phyloP scores from a whole-genome alignment of 768 basidiomycete species.

The Lactarius trivialis region DNA sequence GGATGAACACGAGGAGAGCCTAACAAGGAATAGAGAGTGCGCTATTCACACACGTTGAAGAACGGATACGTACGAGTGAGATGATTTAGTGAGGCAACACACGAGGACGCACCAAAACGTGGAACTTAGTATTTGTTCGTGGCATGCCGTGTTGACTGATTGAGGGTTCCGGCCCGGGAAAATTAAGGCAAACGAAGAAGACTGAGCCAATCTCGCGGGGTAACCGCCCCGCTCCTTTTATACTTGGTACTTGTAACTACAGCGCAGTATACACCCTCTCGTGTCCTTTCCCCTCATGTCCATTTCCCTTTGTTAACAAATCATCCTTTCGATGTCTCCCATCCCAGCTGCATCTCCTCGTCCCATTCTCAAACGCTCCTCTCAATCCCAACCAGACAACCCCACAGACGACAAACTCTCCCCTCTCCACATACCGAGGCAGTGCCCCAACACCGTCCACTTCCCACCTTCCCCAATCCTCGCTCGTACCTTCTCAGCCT shows the following conservation, averaged over 20 bases:
- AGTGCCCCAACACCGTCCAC: constrained; percentile 35
- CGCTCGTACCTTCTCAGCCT: constrained; percentile 36
- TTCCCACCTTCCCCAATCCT: constrained; percentile 37
- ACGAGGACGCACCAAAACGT: constrained; percentile 12
- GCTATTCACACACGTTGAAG: not conserved
- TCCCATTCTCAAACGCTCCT: constrained; percentile 23
- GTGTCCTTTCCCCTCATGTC: constrained; percentile 8
- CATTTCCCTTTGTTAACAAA: constrained; percentile 10
- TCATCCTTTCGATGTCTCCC: not conserved
- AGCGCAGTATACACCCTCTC: not conserved
- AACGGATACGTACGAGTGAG: not conserved
- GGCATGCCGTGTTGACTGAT: not conserved
- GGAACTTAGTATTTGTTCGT: not conserved
- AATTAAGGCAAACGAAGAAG: not conserved
- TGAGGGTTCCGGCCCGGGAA: not conserved
- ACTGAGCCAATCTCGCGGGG: constrained; percentile 1
- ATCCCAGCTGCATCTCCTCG: constrained; percentile 14
- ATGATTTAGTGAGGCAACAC: not conserved
- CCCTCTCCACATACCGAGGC: constrained; percentile 1
- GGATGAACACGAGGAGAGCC: not conserved
- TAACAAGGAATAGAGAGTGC: not conserved
- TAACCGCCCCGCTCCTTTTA: not conserved
- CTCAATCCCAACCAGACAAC: not conserved
- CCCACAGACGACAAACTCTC: not conserved
- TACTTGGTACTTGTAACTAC: not conserved